phyloP scores from a whole-genome alignment of 2,329 filamentous ascomycete species.

The Exophiala sideris region DNA sequence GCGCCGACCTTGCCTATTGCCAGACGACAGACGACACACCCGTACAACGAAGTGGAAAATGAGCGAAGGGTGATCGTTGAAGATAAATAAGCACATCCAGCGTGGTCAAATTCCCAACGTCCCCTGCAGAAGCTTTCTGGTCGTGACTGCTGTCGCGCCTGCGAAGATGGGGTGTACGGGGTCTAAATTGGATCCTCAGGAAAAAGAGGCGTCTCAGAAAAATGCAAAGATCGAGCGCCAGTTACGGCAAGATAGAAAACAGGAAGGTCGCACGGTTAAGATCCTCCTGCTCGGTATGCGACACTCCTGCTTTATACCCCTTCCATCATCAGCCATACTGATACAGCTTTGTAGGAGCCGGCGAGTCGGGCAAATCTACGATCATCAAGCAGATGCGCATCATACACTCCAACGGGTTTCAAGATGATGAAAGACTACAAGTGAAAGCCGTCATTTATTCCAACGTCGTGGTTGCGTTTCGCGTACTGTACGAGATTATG shows the following conservation, averaged over 20 bases:
- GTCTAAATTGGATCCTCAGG: conserved; percentile 40
- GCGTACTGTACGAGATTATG: conserved; percentile 88
- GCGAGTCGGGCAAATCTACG: conserved; percentile 93
- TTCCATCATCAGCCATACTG: neutral
- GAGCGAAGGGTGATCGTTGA: neutral
- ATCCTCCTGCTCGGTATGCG: conserved; percentile 80
- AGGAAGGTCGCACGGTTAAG: conserved; percentile 83
- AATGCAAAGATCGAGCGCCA: conserved; percentile 75
- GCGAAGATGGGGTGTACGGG: conserved; percentile 44
- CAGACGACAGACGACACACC: too few relatives aligned
- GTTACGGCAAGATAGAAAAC: conserved; percentile 84
- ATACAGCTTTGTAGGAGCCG: conserved; percentile 63
- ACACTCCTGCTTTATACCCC: neutral
- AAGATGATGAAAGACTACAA: conserved; percentile 82
- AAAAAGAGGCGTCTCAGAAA: conserved; percentile 41
- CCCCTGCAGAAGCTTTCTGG: neutral
- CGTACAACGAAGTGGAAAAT: neutral
- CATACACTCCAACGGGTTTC: conserved; percentile 91
- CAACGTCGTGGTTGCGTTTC: conserved; percentile 90
- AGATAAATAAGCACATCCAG: neutral
- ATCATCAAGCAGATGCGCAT: conserved; percentile 99
- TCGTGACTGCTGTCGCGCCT: conserved; percentile 2
- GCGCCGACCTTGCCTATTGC: too few relatives aligned
- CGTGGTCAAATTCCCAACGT: neutral
- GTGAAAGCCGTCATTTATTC: conserved; percentile 94